Conservation (phyloP, 2,329 filamentous ascomycete species). For the Colletotrichum sansevieriae region DNA sequence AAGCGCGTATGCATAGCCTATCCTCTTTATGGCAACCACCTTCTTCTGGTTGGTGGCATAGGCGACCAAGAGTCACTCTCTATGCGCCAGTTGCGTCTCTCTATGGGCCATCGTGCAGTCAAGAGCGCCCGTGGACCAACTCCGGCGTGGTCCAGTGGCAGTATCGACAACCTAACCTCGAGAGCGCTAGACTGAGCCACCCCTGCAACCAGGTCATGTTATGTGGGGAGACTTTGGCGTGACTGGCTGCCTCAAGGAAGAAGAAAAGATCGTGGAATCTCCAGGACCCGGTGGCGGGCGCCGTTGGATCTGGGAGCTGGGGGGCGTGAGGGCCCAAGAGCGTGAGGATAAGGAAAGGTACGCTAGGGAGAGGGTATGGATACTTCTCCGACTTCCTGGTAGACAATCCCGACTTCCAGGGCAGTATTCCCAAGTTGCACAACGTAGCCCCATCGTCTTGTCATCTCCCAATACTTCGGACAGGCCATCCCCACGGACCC, state of each 20-base stretch:
- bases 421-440: background rate
- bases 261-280: background rate
- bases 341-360: background rate
- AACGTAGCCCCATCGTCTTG: background rate
- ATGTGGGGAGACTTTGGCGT: constrained; percentile 8
- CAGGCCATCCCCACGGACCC: background rate
- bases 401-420: background rate
- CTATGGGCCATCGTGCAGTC: too few relatives aligned
- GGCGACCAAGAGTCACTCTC: too few relatives aligned
- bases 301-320: background rate
- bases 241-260: background rate
- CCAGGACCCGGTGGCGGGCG: background rate
- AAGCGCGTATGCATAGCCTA: background rate
- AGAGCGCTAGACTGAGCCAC: background rate
- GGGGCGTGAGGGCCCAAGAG: background rate
- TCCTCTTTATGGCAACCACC: too few relatives aligned
- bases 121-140: too few relatives aligned
- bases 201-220: background rate
- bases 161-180: background rate
- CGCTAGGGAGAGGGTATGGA: background rate
- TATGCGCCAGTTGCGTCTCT: too few relatives aligned
- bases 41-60: too few relatives aligned
- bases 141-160: background rate
- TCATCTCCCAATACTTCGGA: background rate
- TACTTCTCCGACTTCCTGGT: background rate